Evolutionary conservation across 2,329 filamentous ascomycete genomes (phyloP).

Genomic region (Pezicula neosporulosa): DNA sequence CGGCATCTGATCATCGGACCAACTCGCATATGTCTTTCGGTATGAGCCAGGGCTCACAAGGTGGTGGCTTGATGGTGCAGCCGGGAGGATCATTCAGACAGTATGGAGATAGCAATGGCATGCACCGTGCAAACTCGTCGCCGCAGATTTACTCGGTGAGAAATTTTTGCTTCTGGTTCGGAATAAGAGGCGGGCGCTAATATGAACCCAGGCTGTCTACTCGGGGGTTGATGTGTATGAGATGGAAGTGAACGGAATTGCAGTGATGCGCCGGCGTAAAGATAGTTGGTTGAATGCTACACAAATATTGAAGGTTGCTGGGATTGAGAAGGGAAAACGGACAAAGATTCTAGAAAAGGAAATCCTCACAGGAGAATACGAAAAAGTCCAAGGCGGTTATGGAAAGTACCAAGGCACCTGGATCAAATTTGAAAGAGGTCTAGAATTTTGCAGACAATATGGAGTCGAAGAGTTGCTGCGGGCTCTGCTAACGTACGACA

Average conservation of each 20-base stretch:
- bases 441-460: slow-evolving; percentile 84
- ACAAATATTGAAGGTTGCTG: slow-evolving; percentile 95
- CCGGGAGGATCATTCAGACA: slow-evolving; percentile 24
- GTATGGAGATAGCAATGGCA: slow-evolving; percentile 21
- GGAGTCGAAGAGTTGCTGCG: slow-evolving; percentile 73
- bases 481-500: slow-evolving; percentile 76
- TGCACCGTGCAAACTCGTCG: slow-evolving; percentile 22
- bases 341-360: slow-evolving; percentile 98
- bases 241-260: slow-evolving; percentile 92
- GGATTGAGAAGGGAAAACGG: slow-evolving; percentile 94
- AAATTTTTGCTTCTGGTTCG: slow-evolving; percentile 2
- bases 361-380: slow-evolving; percentile 91
- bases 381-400: slow-evolving; percentile 97
- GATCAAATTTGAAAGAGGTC: slow-evolving; percentile 90
- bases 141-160: slow-evolving; percentile 62
- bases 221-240: slow-evolving; percentile 97
- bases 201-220: slow-evolving; percentile 68
- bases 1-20: slow-evolving; percentile 7
- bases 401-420: slow-evolving; percentile 99
- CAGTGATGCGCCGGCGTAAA: slow-evolving; percentile 91
- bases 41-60: slow-evolving; percentile 29
- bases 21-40: slow-evolving; percentile 28
- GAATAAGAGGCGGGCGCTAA: background rate
- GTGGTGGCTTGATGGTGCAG: slow-evolving; percentile 29
- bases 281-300: slow-evolving; percentile 98